Conservation (phyloP, 345 rosid genomes). For the Brassica incana region DNA sequence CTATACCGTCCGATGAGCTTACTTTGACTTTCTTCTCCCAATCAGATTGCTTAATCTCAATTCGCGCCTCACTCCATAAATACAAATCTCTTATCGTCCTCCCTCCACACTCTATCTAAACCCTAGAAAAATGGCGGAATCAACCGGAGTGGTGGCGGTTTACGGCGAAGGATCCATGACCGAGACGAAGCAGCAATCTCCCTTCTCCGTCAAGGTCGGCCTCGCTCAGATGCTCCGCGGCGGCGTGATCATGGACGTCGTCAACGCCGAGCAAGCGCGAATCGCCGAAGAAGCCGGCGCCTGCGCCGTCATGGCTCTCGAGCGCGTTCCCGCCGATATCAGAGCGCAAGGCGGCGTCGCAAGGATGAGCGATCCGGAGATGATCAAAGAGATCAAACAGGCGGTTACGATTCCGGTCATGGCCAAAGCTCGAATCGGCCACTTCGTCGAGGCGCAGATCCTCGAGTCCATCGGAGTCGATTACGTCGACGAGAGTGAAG, state of each 20-base stretch:
- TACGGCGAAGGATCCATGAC: conserved; percentile 61
- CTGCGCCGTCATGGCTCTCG: conserved; percentile 75
- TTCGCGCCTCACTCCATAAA: conserved; percentile 17
- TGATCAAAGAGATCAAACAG: conserved; percentile 61
- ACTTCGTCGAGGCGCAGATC: conserved; percentile 71
- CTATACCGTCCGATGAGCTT: background rate
- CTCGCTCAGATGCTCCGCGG: conserved; percentile 78
- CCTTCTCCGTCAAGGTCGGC: conserved; percentile 74
- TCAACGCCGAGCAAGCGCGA: conserved; percentile 62
- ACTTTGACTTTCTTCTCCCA: background rate
- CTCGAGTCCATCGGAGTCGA: conserved; percentile 71
- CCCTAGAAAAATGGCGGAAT: conserved; percentile 46
- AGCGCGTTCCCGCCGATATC: conserved; percentile 69
- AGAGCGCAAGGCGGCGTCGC: conserved; percentile 71
- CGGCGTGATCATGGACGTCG: conserved; percentile 75
- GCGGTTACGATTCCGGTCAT: conserved; percentile 69
- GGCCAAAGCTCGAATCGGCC: conserved; percentile 71
- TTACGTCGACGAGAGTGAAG: conserved; percentile 83
- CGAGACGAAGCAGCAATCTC: conserved; percentile 56
- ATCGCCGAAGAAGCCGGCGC: conserved; percentile 76
- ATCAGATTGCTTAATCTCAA: background rate
- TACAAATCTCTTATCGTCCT: background rate
- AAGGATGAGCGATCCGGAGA: conserved; percentile 65
- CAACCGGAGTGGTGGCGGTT: conserved; percentile 60
- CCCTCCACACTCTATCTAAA: background rate